Base-by-base conservation (phyloP, 768 basidiomycete species). In the Trametes cingulata region DNA sequence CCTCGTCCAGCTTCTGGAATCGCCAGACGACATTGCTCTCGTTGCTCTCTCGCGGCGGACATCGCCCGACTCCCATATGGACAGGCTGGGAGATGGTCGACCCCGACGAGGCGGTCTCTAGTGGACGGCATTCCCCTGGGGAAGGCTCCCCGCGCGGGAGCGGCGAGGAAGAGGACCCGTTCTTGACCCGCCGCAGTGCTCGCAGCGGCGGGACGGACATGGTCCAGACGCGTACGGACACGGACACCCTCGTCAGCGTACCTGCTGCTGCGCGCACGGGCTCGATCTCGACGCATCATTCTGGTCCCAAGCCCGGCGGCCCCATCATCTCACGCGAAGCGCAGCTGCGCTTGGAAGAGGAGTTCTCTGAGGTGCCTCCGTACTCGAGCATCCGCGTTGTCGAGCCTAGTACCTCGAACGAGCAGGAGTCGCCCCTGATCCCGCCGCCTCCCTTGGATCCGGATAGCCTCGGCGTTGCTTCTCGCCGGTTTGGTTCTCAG, bases 71-170 rank as follows among this genome's bases (percentile, higher is more conserved):
- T 2, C 70, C 72, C 1, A 71, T 73, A 6, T 73, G 72, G 72
- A 73, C 72, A 1, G 72, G 69, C 6, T 73, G 70, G 70, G 66
- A 71, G 45, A 65, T 73, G 68, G 52, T 75, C 62, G 48, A 69
- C 71, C 50, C 69, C 5, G 66, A 58, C 6, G 68, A 65, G 42
- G 35, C 33, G 29, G 13, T 54, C 6, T 52, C 49, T n/a, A 37
- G 24, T 33, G 61, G 55, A 9, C 54, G 45, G 3, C 53, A 50
- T 13, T 61, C 61, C 0, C 71, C 78, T 12, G 87, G 85, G n/a
- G 85, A 88, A 71, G 86, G 87, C 35, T 85, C 85, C 24, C 86
- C 88, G 1, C 78, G 87, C 10, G 79, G 80, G 29, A 89, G 86
- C 50, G 88, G 88, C 6, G 87, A 88, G 67, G 88, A 89, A 69